These are phyloP conservation scores for Typha latifolia DNA, from an alignment of 176 grass and related monocot species.

Conservation along the genomic window DNA sequence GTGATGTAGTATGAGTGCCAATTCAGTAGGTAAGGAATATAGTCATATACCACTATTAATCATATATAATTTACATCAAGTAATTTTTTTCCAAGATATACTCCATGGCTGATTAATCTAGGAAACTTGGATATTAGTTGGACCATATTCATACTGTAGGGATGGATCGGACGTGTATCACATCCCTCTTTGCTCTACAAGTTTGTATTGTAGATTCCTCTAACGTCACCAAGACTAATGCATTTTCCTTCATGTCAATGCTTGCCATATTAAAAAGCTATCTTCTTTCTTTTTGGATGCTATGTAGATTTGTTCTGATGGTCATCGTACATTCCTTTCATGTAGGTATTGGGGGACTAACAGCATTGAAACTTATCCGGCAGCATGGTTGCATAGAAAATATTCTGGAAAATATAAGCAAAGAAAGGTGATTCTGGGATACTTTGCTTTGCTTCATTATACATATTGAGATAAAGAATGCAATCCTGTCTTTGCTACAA, in stretches of 20 bases:
- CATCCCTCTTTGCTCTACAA: background rate
- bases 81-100: too few species aligned
- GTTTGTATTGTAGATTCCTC: background rate
- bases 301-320: conserved; percentile 2
- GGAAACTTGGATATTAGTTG: too few species aligned
- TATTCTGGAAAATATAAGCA: conserved; percentile 72
- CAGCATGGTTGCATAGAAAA: conserved; percentile 84
- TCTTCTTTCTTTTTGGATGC: conserved; percentile 8
- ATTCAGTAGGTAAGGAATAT: too few species aligned
- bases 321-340: background rate
- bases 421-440: conserved; percentile 35
- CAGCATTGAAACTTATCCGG: conserved; percentile 85
- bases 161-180: too few species aligned
- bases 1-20: too few species aligned
- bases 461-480: too few species aligned
- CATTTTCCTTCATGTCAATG: background rate
- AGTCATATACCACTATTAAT: too few species aligned
- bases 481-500: too few species aligned
- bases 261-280: background rate
- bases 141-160: too few species aligned
- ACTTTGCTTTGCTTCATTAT: too few species aligned
- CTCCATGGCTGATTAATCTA: too few species aligned
- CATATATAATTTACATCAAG: too few species aligned
- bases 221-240: background rate
- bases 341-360: conserved; percentile 87